Evolutionary conservation across 73 alveolate genomes (phyloP).

Genomic region (Effrenium voratum): DNA sequence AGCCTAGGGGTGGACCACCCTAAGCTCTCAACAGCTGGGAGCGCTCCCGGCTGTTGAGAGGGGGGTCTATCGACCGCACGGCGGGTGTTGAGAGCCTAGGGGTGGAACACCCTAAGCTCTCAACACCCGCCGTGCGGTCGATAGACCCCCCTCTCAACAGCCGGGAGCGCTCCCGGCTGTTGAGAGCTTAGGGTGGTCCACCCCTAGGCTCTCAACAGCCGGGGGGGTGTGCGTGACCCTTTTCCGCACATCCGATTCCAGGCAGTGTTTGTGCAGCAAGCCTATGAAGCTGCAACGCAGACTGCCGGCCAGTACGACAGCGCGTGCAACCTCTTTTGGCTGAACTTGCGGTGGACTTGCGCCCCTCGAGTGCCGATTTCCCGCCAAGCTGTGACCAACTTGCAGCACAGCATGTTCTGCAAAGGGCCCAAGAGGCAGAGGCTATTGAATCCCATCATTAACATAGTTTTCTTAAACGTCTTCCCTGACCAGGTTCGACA

Average conservation of each 20-base stretch:
- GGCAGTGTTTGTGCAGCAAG: neutral
- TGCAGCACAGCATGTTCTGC: neutral
- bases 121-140: neutral
- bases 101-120: neutral
- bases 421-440: too few relatives aligned
- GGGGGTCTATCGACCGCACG: neutral
- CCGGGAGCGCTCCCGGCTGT: neutral
- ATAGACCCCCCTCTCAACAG: neutral
- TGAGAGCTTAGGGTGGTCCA: neutral
- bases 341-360: neutral
- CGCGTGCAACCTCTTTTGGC: neutral
- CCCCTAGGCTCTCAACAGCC: neutral
- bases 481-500: too few relatives aligned
- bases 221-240: neutral
- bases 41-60: neutral
- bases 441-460: too few relatives aligned
- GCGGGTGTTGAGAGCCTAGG: neutral
- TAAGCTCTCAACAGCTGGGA: neutral
- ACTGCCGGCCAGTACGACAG: neutral
- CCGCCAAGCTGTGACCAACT: neutral
- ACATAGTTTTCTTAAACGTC: too few relatives aligned
- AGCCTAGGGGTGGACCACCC: neutral
- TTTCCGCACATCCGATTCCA: too few relatives aligned
- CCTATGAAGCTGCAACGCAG: neutral
- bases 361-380: neutral